Conservation (phyloP, 2,329 filamentous ascomycete genomes). For the Cadophora malorum region DNA sequence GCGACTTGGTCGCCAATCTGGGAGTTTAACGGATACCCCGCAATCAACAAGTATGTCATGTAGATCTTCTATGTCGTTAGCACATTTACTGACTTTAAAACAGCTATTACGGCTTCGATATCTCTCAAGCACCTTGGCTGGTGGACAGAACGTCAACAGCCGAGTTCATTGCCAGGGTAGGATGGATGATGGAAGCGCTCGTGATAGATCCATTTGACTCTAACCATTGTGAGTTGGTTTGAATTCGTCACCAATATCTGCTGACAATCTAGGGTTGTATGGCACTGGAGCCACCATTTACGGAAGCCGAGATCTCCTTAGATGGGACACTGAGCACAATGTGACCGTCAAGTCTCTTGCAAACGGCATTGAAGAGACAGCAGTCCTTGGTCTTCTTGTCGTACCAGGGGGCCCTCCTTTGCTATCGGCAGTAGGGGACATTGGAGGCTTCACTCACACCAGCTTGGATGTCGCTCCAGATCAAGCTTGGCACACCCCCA, state of each 20-base stretch:
- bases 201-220: constrained; percentile 65
- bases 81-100: neutral
- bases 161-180: constrained; percentile 46
- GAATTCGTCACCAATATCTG: neutral
- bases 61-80: no score
- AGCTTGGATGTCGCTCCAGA: constrained; percentile 30
- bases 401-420: constrained; percentile 38
- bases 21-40: constrained; percentile 26
- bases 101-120: constrained; percentile 35
- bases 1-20: constrained; percentile 48
- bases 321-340: constrained; percentile 31
- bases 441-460: constrained; percentile 37
- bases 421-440: constrained; percentile 40
- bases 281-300: constrained; percentile 63
- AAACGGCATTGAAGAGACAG: constrained; percentile 41
- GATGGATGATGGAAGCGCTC: constrained; percentile 67
- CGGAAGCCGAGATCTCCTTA: constrained; percentile 48
- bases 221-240: constrained; percentile 51
- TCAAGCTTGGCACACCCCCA: constrained; percentile 28
- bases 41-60: constrained; percentile 9
- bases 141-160: constrained; percentile 33
- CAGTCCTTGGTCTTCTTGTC: constrained; percentile 33
- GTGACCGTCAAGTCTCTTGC: constrained; percentile 35
- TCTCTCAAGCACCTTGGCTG: constrained; percentile 36
- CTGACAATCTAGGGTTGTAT: constrained; percentile 53